A percentile compares a stretch with the other conserved stretches of the same genome.
phyloP scores from a whole-genome alignment of 2,329 filamentous ascomycete species.

The Metarhizium anisopliae region DNA sequence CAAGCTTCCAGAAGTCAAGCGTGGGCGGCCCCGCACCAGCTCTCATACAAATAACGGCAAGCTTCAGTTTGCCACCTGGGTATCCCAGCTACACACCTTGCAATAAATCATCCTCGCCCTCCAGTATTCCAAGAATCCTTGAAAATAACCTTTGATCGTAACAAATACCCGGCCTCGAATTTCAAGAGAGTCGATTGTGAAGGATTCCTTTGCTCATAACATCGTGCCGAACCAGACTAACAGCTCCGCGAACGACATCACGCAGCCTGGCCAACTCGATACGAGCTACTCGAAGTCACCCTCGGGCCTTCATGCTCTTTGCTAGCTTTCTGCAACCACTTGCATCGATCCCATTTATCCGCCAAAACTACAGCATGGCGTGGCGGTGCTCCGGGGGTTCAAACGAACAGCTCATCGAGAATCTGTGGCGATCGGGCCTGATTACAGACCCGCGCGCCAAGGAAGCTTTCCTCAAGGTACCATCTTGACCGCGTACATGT shows the following conservation, averaged over 20 bases:
- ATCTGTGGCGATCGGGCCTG: constrained; percentile 62
- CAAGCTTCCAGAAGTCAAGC: neutral
- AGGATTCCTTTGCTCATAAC: too few species aligned
- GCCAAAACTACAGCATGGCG: constrained; percentile 53
- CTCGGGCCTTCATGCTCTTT: neutral
- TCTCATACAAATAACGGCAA: neutral
- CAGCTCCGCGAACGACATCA: too few species aligned
- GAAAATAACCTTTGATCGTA: too few species aligned
- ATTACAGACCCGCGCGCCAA: constrained; percentile 66
- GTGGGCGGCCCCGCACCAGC: constrained; percentile 15
- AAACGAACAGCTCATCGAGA: constrained; percentile 69
- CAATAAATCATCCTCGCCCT: neutral
- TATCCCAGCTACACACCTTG: neutral
- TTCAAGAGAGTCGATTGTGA: too few species aligned
- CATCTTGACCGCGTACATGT: neutral
- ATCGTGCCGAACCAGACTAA: too few species aligned
- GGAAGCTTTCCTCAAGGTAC: constrained; percentile 57
- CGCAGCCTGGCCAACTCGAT: too few species aligned
- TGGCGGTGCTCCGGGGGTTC: constrained; percentile 75
- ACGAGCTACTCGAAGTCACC: neutral
- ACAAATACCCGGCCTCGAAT: too few species aligned
- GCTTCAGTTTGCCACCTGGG: constrained; percentile 3
- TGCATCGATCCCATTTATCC: neutral
- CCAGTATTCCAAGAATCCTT: too few species aligned
- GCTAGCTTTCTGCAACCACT: neutral